Evolutionary conservation across 768 basidiomycete genomes (phyloP).

Genomic region (Boletus rufocinnamomeus): DNA sequence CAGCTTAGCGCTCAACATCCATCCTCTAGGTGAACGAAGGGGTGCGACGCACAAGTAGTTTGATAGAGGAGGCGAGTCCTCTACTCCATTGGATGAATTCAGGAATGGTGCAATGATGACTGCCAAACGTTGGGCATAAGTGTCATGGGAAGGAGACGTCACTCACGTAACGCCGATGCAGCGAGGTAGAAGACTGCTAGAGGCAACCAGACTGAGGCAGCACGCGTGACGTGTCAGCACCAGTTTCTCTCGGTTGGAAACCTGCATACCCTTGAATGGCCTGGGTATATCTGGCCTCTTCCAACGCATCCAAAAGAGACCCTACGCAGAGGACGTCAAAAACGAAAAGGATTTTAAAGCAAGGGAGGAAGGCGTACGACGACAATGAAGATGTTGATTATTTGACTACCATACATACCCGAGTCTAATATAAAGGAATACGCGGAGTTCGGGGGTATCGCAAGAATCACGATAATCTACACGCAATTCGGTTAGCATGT

Average conservation of each 20-base stretch:
- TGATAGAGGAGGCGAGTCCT: conserved; percentile 61
- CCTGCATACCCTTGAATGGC: conserved; percentile 51
- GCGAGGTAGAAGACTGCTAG: conserved; percentile 56
- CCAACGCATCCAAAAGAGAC: conserved; percentile 58
- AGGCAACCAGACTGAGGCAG: conserved; percentile 51
- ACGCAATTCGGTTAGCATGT: neutral
- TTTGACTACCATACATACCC: conserved; percentile 48
- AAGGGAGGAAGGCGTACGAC: conserved; percentile 37
- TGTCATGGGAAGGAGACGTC: conserved; percentile 11
- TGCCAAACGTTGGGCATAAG: conserved; percentile 12
- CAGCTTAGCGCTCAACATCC: conserved; percentile 19
- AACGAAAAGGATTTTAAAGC: conserved; percentile 30
- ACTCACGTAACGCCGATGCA: conserved; percentile 52
- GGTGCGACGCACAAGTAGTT: conserved; percentile 47
- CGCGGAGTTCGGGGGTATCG: conserved; percentile 49
- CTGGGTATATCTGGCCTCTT: conserved; percentile 46
- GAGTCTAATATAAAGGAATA: conserved; percentile 64
- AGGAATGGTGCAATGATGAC: conserved; percentile 60
- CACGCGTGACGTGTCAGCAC: conserved; percentile 12
- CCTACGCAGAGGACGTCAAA: conserved; percentile 33
- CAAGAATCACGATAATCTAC: conserved; percentile 54
- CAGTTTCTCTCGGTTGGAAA: neutral
- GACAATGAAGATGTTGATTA: conserved; percentile 57
- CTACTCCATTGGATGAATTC: conserved; percentile 51
- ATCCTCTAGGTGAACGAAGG: neutral